Evolutionary conservation across 2,329 filamentous ascomycete genomes (phyloP).

Genomic region (Kalmusia sp.): DNA sequence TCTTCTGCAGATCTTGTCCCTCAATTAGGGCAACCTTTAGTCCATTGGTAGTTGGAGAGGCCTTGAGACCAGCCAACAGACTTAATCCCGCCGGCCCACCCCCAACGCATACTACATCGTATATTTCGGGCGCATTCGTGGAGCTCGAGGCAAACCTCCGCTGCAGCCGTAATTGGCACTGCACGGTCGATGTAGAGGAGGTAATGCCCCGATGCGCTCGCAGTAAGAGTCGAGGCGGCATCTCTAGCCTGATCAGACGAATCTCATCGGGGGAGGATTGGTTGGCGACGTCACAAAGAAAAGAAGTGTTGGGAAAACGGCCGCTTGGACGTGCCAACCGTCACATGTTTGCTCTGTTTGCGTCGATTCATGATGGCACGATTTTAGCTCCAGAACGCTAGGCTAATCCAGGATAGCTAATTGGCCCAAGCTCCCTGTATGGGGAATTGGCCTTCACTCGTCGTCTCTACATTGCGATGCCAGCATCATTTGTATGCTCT

Average conservation of each 20-base stretch:
- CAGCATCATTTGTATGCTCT: too few species aligned
- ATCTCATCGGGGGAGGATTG: conserved; percentile 26
- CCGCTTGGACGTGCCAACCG: neutral
- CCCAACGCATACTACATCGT: conserved; percentile 91
- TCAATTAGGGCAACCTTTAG: conserved; percentile 90
- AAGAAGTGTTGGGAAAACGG: neutral
- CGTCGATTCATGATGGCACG: conserved; percentile 1
- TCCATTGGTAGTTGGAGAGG: conserved; percentile 75
- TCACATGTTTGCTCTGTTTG: neutral
- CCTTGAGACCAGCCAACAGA: conserved; percentile 53
- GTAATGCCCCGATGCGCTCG: conserved; percentile 23
- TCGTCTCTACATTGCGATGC: too few species aligned
- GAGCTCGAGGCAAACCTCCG: conserved; percentile 44
- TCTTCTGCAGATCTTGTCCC: conserved; percentile 79
- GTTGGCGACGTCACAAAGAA: conserved; percentile 1
- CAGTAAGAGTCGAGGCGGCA: conserved; percentile 40
- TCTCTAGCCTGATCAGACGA: conserved; percentile 27
- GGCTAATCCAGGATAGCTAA: neutral
- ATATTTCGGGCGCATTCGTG: conserved; percentile 69
- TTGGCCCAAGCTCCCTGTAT: neutral
- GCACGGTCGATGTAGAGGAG: conserved; percentile 16
- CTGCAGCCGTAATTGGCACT: conserved; percentile 22
- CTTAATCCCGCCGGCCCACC: conserved; percentile 90
- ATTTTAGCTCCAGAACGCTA: neutral
- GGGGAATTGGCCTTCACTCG: too few species aligned